A percentile compares a stretch with the other conserved stretches of the same genome.
phyloP scores from a whole-genome alignment of 305 asterid species.

The Stenogyne calaminthoides region DNA sequence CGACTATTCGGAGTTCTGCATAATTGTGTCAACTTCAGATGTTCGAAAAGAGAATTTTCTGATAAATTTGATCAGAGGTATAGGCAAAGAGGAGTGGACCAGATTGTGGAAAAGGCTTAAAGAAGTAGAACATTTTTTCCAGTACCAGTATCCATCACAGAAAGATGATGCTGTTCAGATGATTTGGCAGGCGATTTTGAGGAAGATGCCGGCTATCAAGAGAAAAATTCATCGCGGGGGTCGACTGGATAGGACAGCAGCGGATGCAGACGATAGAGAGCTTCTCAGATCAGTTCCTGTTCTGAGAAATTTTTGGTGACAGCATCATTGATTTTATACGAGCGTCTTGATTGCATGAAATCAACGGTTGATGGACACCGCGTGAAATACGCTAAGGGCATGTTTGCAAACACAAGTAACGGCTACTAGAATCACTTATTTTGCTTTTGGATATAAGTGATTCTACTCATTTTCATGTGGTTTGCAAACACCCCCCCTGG shows the following conservation, averaged over 20 bases:
- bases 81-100: constrained; percentile 66
- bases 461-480: no score
- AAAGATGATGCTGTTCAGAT: constrained; percentile 75
- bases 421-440: no score
- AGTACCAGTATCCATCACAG: constrained; percentile 62
- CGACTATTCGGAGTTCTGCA: constrained; percentile 70
- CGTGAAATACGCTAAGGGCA: no score
- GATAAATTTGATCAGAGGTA: constrained; percentile 49
- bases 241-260: constrained; percentile 40
- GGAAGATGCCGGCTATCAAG: constrained; percentile 56
- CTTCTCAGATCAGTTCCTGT: constrained; percentile 30
- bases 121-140: constrained; percentile 54
- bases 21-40: constrained; percentile 57
- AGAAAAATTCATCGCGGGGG: constrained; percentile 41
- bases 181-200: constrained; percentile 70
- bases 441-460: no score
- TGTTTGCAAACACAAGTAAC: no score
- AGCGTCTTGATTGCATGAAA: neutral
- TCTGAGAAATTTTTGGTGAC: constrained; percentile 54
- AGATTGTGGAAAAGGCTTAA: constrained; percentile 67
- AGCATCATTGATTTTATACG: neutral
- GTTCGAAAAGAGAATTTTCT: constrained; percentile 59
- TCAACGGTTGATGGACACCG: neutral
- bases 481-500: neutral
- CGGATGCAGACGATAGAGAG: constrained; percentile 31